A percentile compares a stretch with the other conserved stretches of the same genome.
Evolutionary conservation across 768 basidiomycete genomes (phyloP).

Genomic region (Mycena leptocephala): DNA sequence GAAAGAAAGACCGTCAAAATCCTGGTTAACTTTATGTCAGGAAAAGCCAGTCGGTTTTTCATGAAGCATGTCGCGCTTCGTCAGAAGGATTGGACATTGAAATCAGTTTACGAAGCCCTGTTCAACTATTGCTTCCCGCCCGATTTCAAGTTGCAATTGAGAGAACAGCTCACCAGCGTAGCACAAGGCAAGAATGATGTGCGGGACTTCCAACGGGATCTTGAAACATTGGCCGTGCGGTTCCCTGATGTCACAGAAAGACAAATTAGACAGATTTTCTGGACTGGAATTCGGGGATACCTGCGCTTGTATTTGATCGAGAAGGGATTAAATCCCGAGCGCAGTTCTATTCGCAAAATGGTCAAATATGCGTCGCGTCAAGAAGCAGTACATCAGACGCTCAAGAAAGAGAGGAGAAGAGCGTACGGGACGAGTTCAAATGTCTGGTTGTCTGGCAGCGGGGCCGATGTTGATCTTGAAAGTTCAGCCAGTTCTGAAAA

Average conservation of each 20-base stretch:
- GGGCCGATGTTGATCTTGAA: too few species aligned
- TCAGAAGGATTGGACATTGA: neutral
- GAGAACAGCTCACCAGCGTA: neutral
- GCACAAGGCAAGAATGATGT: neutral
- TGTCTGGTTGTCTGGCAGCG: too few species aligned
- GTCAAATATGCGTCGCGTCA: neutral
- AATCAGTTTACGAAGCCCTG: neutral
- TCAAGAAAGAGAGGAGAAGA: too few species aligned
- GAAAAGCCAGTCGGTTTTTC: neutral
- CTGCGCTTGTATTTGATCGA: neutral
- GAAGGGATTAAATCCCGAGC: constrained; percentile 4
- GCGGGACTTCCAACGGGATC: constrained; percentile 1
- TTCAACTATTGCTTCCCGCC: constrained; percentile 16
- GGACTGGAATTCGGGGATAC: neutral
- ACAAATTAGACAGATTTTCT: constrained; percentile 8
- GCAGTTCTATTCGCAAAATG: neutral
- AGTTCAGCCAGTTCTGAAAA: too few species aligned
- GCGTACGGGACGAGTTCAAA: too few species aligned
- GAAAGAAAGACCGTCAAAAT: neutral
- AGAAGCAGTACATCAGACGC: neutral
- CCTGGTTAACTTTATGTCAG: neutral
- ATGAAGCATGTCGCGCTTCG: neutral
- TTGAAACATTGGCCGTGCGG: constrained; percentile 3
- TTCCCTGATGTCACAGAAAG: constrained; percentile 5
- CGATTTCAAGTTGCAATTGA: constrained; percentile 9